Evolutionary conservation across 2,329 filamentous ascomycete genomes (phyloP), one percentile per base, ranked within the genome.

Genomic region (Colletotrichum tanaceti): DNA sequence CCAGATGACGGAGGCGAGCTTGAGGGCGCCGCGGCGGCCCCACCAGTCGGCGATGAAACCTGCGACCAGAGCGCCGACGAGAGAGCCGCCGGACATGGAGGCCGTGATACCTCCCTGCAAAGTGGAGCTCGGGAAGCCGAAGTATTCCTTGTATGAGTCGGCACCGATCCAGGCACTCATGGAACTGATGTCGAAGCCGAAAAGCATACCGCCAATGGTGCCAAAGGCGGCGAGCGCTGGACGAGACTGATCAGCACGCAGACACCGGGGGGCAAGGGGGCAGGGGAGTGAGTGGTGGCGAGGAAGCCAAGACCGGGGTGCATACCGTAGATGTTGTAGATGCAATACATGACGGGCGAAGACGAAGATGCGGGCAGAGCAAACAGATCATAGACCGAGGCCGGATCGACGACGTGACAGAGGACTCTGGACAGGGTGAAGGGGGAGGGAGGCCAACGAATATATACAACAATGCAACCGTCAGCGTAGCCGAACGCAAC

Each of bases 141-240:
- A 88, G 77, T 83, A 87, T 1, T 83, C 79, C 63, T 84, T 79
- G 73, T 87, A 88, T 63, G 84, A 80, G 6, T 80, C 71, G 14
- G 83, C 83, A 35, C 83, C 83, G 69, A 87, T 84, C 73, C 87
- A 87, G 65, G 85, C 86, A 18, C 83, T 85, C 83, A 88, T 88
- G 65, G 85, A 87, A 35, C 82, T 83, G 67, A 88, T 86, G 70
- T 88, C 86, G 75, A 88, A 88, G 65, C 84, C 85, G 71, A 86
- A 86, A 41, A 81, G 77, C 75, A 80, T 79, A 61, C 80, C 80
- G 71, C 80, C 80, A 58, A 82, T 80, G 68, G 79, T 81, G 75
- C 78, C 79, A 58, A 80, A 74, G 74, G 77, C 77, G 66, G 78
- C 78, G 57, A 80, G 74, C 1, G 77, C 78, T 80, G 39, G 4